Evolutionary conservation across 495 filamentous ascomycete genomes (phyloP).

Genomic region (Daldinia childiae): DNA sequence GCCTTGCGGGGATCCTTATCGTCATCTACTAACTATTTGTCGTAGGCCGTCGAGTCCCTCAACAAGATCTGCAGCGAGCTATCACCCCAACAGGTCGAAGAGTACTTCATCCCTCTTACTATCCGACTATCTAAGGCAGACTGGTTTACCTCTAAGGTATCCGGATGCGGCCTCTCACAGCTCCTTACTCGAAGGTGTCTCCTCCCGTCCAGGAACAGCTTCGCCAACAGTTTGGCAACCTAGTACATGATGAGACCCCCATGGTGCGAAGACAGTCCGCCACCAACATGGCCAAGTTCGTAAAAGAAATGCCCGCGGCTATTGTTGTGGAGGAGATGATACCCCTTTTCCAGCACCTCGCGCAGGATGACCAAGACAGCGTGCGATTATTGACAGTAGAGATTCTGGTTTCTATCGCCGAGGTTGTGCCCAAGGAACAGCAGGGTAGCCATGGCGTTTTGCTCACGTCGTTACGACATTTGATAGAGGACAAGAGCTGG

Average conservation of each 20-base stretch:
- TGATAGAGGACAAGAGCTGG: slow-evolving; percentile 99
- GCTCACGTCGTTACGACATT: slow-evolving; percentile 84
- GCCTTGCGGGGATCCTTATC: background rate
- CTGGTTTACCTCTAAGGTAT: slow-evolving; percentile 99
- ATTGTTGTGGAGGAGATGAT: slow-evolving; percentile 99
- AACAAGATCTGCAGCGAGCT: slow-evolving; percentile 98
- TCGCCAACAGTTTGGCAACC: slow-evolving; percentile 85
- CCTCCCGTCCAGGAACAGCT: slow-evolving; percentile 86
- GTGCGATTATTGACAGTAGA: slow-evolving; percentile 96
- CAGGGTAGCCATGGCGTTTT: slow-evolving; percentile 95
- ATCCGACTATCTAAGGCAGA: slow-evolving; percentile 97
- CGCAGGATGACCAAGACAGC: slow-evolving; percentile 95
- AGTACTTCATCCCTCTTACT: slow-evolving; percentile 93
- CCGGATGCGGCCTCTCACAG: slow-evolving; percentile 90
- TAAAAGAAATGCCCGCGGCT: slow-evolving; percentile 90
- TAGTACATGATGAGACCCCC: slow-evolving; percentile 97
- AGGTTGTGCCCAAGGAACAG: slow-evolving; percentile 97
- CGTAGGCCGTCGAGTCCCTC: slow-evolving; percentile 93
- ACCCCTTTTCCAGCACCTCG: slow-evolving; percentile 95
- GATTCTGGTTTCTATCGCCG: slow-evolving; percentile 93
- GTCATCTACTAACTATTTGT: slow-evolving; percentile 25
- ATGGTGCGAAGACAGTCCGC: slow-evolving; percentile 98
- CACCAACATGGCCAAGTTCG: slow-evolving; percentile 95
- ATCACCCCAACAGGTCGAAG: slow-evolving; percentile 90
- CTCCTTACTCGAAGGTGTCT: slow-evolving; percentile 89